Conservation (phyloP, 371 early-diverging fungal species). For the Coemansia sp. region DNA sequence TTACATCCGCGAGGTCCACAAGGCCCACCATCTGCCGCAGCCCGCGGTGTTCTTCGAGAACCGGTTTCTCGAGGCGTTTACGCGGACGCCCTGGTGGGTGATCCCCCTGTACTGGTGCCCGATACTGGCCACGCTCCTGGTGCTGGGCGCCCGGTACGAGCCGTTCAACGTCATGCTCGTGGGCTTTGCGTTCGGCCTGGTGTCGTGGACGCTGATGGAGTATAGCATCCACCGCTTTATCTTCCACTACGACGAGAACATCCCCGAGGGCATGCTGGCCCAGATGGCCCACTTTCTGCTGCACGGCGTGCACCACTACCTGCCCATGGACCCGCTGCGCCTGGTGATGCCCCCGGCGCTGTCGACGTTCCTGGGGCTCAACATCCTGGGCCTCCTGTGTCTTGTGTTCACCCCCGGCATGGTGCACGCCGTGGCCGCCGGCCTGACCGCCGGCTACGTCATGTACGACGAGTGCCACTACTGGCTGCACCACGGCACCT, state of each 20-base stretch:
- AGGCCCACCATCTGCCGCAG: slow-evolving; percentile 74
- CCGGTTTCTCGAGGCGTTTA: slow-evolving; percentile 70
- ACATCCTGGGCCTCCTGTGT: slow-evolving; percentile 57
- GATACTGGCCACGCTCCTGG: slow-evolving; percentile 48
- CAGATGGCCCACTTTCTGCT: slow-evolving; percentile 80
- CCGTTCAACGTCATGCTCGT: slow-evolving; percentile 36
- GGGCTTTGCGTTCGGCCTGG: slow-evolving; percentile 66
- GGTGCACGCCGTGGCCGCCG: slow-evolving; percentile 65
- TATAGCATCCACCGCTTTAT: slow-evolving; percentile 89
- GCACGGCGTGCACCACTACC: slow-evolving; percentile 94
- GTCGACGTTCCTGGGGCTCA: slow-evolving; percentile 54
- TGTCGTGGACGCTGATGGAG: slow-evolving; percentile 79
- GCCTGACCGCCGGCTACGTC: slow-evolving; percentile 80
- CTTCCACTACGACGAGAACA: slow-evolving; percentile 84
- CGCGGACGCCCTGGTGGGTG: slow-evolving; percentile 89
- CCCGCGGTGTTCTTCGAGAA: slow-evolving; percentile 81
- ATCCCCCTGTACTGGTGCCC: slow-evolving; percentile 90
- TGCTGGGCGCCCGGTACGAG: slow-evolving; percentile 47
- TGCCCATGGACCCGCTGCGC: slow-evolving; percentile 95
- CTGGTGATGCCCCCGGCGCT: slow-evolving; percentile 97
- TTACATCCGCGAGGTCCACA: slow-evolving; percentile 89
- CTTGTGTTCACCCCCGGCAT: slow-evolving; percentile 55
- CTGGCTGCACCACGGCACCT: slow-evolving; percentile 90
- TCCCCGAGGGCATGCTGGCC: slow-evolving; percentile 82
- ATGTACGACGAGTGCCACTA: slow-evolving; percentile 91